Evolutionary conservation across 2,329 filamentous ascomycete species (phyloP), one percentile per base, ranked within the genome.

Genomic region (Corniculantispora saksenae): DNA sequence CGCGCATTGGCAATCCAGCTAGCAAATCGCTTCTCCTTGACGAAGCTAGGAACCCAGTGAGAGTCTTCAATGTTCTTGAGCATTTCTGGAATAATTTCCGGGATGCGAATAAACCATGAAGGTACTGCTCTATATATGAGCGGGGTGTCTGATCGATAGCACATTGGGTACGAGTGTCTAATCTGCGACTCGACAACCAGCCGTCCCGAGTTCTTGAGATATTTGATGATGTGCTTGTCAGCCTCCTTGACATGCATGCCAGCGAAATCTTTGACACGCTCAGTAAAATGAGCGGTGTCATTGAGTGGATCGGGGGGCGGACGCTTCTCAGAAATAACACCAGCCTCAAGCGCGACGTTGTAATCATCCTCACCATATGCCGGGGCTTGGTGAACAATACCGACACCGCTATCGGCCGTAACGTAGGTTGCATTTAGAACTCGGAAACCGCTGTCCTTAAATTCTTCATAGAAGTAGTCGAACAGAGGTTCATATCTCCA

Each of bases 291-390:
- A 48, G 93, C 94, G 38, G 86, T 86, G 60, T 94, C 91, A 72
- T 96, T 90, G n/a, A 97, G 90, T 1, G 94, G 94, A 74, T 96
- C 94, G 1, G 94, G 93, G n/a, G 94, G 93, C 43, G 88, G 83
- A 62, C 92, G 88, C 66, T 87, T 85, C 69, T 93, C 90, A 67
- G 79, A 90, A 73, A 97, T 90, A 71, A 97, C 85, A 50, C 93
- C 94, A 54, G 87, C 83, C 65, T 90, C 88, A 67, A 93, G 77
- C 10, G 91, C 92, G 66, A 95, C 88, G 69, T 89, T 90, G 82
- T 97, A 97, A 89, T 98, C 94, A 69, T 97, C 94, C 79, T 97
- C 92, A 85, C 94, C 94, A 74, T 94, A 97, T 1, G 93, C 93
- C 2, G 94, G 94, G 5, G 94, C 86, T 78, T 97, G 93, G 78